Evolutionary conservation across 129 eudicot genomes (phyloP).

Genomic region (Helichrysum umbraculigerum): DNA sequence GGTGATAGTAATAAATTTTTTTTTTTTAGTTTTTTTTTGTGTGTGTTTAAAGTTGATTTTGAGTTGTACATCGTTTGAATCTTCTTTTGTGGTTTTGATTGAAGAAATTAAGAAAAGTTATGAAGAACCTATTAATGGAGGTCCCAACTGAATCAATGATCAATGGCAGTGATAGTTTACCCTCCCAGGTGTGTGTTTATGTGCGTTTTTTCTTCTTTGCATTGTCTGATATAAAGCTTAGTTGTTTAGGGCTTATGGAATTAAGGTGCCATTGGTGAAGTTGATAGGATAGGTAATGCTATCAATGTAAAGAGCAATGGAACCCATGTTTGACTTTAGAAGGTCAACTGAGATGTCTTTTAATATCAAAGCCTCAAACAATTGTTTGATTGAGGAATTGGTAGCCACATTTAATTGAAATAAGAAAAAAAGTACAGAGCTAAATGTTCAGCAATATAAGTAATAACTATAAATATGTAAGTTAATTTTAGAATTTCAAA

Average conservation of each 20-base stretch:
- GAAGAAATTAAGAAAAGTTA: conserved; percentile 42
- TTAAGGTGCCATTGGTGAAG: background rate
- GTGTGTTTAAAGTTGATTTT: background rate
- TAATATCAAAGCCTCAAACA: background rate
- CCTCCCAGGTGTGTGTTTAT: conserved; percentile 40
- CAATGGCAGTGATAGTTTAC: conserved; percentile 15
- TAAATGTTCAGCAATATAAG: too few species aligned
- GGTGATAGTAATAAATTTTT: conserved; percentile 25
- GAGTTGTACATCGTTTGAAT: background rate
- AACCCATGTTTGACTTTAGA: conserved; percentile 14
- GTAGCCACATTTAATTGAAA: background rate
- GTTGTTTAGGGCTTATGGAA: background rate
- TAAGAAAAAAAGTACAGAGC: too few species aligned
- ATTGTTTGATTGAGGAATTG: background rate
- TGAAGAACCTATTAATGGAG: conserved; percentile 52
- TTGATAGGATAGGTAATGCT: background rate
- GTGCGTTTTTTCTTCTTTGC: background rate
- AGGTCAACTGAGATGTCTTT: background rate
- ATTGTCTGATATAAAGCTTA: background rate
- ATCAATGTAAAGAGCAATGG: too few species aligned
- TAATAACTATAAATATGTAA: too few species aligned
- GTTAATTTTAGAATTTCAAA: too few species aligned
- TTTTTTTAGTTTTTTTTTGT: background rate
- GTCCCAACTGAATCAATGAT: conserved; percentile 10
- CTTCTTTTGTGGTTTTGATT: background rate